Conservation (phyloP, 2,329 filamentous ascomycete genomes). For the Trichoderma arundinaceum region DNA sequence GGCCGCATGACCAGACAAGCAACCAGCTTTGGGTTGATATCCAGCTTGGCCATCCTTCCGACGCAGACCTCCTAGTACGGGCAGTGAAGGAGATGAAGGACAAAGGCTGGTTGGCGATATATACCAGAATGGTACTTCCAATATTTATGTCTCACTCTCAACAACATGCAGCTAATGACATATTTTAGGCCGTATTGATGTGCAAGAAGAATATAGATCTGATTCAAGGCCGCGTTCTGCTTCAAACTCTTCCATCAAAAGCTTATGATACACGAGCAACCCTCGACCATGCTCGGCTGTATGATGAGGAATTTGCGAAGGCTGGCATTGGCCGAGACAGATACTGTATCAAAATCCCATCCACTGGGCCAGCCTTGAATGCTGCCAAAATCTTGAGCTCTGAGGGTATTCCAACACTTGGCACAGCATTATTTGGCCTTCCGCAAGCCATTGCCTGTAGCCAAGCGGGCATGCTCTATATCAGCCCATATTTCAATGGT, state of each 20-base stretch:
- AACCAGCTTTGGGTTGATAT: slow-evolving; percentile 57
- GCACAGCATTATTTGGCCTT: slow-evolving; percentile 54
- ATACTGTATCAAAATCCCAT: slow-evolving; percentile 59
- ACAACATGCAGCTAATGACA: background rate
- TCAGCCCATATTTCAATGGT: slow-evolving; percentile 58
- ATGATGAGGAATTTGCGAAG: slow-evolving; percentile 53
- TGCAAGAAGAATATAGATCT: slow-evolving; percentile 44
- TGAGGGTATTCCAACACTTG: slow-evolving; percentile 55
- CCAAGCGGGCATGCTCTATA: slow-evolving; percentile 54
- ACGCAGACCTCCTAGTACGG: slow-evolving; percentile 50
- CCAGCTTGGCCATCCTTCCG: slow-evolving; percentile 52
- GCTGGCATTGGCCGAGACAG: slow-evolving; percentile 53
- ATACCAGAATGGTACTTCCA: slow-evolving; percentile 50
- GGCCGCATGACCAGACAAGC: slow-evolving; percentile 56
- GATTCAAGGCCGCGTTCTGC: slow-evolving; percentile 53
- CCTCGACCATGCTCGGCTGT: slow-evolving; percentile 53
- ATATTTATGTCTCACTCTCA: background rate
- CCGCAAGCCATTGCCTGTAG: slow-evolving; percentile 56
- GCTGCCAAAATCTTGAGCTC: slow-evolving; percentile 50
- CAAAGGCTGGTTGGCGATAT: slow-evolving; percentile 54
- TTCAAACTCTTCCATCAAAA: slow-evolving; percentile 54
- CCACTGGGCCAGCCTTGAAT: slow-evolving; percentile 52
- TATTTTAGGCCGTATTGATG: slow-evolving; percentile 49
- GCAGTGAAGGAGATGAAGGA: slow-evolving; percentile 52
- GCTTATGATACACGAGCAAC: slow-evolving; percentile 54